phyloP scores from a whole-genome alignment of 2,329 filamentous ascomycete species.

The Ophiostoma piceae region DNA sequence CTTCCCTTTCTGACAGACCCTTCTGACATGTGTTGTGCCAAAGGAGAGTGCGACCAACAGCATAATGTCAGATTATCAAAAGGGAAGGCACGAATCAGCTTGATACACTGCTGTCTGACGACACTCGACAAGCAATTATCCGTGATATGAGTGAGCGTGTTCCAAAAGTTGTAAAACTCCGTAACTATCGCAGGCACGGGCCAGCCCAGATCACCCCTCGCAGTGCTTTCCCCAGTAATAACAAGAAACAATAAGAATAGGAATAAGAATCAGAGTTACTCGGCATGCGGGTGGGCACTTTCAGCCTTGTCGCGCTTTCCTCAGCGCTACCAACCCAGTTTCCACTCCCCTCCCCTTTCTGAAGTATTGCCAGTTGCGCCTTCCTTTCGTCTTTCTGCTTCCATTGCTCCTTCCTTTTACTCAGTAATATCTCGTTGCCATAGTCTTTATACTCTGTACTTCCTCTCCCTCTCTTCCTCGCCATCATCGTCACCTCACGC shows the following conservation, averaged over 20 bases:
- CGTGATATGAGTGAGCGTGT: background rate
- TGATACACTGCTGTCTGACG: background rate
- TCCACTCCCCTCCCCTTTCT: conserved; percentile 1
- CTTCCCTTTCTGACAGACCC: background rate
- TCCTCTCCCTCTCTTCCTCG: background rate
- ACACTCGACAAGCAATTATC: no score
- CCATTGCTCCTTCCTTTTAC: background rate
- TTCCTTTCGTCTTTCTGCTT: conserved; percentile 10
- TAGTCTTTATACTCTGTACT: background rate
- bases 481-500: background rate
- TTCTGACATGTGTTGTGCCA: background rate
- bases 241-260: background rate
- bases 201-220: background rate
- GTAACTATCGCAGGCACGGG: background rate
- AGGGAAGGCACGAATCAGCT: background rate
- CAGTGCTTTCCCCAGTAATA: background rate
- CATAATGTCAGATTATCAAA: background rate
- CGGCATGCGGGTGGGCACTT: background rate
- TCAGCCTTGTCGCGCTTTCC: conserved; percentile 22
- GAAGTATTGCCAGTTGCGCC: background rate
- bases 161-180: background rate
- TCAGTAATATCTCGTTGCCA: background rate
- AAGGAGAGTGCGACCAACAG: background rate
- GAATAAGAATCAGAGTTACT: background rate
- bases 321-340: conserved; percentile 17